phyloP scores from a whole-genome alignment of 768 basidiomycete species.

The Guyanaporus albipodus region DNA sequence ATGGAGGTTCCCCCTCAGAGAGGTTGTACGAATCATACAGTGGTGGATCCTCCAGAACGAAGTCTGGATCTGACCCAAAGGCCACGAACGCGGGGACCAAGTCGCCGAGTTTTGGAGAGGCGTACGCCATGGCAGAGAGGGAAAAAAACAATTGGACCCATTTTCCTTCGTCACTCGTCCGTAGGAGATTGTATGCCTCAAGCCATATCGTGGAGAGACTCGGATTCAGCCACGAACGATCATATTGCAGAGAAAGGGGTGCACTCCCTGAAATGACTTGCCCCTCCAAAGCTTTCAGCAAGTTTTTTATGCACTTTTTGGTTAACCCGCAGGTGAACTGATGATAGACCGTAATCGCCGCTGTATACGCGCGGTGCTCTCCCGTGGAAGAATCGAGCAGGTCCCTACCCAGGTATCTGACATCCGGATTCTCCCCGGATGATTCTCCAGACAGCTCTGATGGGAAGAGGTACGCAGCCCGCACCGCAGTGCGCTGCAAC shows the following conservation, averaged over 20 bases:
- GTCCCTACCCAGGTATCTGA: slow-evolving; percentile 13
- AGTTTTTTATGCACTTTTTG: not conserved
- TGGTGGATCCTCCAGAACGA: slow-evolving; percentile 16
- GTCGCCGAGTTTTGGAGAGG: slow-evolving; percentile 2
- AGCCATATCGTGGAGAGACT: slow-evolving; percentile 25
- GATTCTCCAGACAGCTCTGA: slow-evolving; percentile 4
- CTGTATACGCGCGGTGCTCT: slow-evolving; percentile 18
- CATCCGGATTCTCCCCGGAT: not conserved
- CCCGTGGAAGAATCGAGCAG: not conserved
- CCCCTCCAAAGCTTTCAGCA: slow-evolving; percentile 9
- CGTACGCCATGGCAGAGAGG: slow-evolving; percentile 32
- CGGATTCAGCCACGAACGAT: slow-evolving; percentile 26
- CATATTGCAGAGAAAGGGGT: slow-evolving; percentile 21
- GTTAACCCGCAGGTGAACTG: not conserved
- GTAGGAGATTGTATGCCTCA: slow-evolving; percentile 27
- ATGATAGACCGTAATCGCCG: slow-evolving; percentile 4
- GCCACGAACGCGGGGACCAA: slow-evolving; percentile 32
- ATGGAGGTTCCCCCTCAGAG: slow-evolving; percentile 7
- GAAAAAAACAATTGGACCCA: slow-evolving; percentile 29
- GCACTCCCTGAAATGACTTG: not conserved
- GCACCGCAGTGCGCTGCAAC: slow-evolving; percentile 16
- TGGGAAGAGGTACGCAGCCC: slow-evolving; percentile 14
- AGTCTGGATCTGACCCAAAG: slow-evolving; percentile 17
- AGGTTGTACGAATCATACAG: slow-evolving; percentile 9
- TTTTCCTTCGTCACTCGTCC: slow-evolving; percentile 5